phyloP scores from a whole-genome alignment of 2,329 filamentous ascomycete genomes.

The Cordyceps pruinosa region DNA sequence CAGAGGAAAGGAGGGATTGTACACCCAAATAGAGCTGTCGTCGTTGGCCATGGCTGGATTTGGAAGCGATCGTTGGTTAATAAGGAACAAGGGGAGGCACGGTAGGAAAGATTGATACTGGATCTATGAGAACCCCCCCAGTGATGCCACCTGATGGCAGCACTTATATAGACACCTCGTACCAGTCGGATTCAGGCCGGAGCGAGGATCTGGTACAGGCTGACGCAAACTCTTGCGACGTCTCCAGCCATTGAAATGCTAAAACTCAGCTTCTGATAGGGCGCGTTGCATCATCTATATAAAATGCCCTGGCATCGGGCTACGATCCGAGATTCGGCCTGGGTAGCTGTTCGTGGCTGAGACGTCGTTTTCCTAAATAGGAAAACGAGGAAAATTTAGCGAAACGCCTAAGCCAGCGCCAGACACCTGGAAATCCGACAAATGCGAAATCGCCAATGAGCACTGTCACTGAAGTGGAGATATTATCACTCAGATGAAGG shows the following conservation, averaged over 20 bases:
- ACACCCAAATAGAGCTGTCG: slow-evolving; percentile 33
- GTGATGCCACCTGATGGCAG: neutral
- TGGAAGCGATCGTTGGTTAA: neutral
- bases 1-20: slow-evolving; percentile 35
- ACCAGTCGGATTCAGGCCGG: neutral
- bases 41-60: slow-evolving; percentile 19
- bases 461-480: neutral
- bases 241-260: neutral
- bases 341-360: neutral
- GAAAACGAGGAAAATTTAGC: no score
- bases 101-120: neutral
- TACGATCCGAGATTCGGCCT: neutral
- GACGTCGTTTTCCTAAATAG: slow-evolving; percentile 7
- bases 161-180: slow-evolving; percentile 1
- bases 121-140: no score
- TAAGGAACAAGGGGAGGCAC: neutral
- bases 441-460: slow-evolving; percentile 1
- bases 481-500: neutral
- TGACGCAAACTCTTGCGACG: neutral
- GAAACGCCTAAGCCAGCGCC: neutral
- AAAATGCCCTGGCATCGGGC: neutral
- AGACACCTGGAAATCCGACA: neutral
- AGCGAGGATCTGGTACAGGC: neutral
- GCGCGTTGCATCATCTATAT: neutral
- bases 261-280: neutral